A percentile compares a stretch with the other conserved stretches of the same genome.
Evolutionary conservation across 2,329 filamentous ascomycete genomes (phyloP).

Genomic region (Daldinia sp.): DNA sequence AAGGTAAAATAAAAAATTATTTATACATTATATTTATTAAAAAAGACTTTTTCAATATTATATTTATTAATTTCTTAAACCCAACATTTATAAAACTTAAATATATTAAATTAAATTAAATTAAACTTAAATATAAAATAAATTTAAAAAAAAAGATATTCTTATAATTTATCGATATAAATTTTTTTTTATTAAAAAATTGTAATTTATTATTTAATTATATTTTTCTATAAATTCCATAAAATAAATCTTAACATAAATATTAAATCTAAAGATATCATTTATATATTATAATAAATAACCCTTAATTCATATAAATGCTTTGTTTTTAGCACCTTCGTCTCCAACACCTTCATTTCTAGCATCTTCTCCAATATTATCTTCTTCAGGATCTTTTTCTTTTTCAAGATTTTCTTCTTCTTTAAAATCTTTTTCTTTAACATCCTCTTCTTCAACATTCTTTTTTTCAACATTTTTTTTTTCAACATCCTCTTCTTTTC

Average conservation of each 20-base stretch:
- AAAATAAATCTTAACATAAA: neutral
- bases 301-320: no score
- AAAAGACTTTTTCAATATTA: neutral
- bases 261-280: neutral
- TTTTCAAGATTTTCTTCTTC: no score
- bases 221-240: neutral
- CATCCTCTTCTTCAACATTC: neutral
- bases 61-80: neutral
- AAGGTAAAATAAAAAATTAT: neutral
- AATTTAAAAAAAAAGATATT: neutral
- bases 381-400: no score
- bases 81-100: neutral
- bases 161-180: neutral
- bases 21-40: neutral
- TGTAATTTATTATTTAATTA: neutral
- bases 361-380: neutral
- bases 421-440: no score
- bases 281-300: neutral
- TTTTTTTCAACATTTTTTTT: no score
- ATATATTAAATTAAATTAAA: neutral
- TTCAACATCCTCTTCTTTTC: no score
- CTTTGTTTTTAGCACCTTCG: no score
- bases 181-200: neutral
- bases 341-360: no score
- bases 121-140: neutral